Base-by-base conservation (phyloP, 306 rosid genomes). In the Castanea sativa region DNA sequence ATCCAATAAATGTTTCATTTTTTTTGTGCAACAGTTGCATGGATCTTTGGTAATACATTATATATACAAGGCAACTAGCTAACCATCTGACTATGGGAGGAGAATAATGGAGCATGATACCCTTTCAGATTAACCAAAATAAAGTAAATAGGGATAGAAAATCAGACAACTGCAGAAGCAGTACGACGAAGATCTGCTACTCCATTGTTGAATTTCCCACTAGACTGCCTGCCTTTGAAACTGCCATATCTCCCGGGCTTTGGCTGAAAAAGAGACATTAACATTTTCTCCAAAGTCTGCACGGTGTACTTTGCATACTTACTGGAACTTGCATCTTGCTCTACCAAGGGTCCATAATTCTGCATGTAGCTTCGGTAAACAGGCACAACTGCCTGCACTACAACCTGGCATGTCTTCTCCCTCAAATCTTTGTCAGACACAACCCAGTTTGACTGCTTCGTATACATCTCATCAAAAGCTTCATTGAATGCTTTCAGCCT, bases 361-460 rank as follows among this genome's bases (percentile, higher is more conserved):
- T 96, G 99, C 99, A 96, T 96, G 88, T 90, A 96, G 87, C 99
- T 96, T 76, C 99, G 90, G 80, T 96, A 96, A 55, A 96, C 97
- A 58, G 99, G 99, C 76, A 96, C 97, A 71, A 96, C 93, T 0
- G 98, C 87, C 85, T 96, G 99, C 81, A 96, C 98, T 78, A 93
- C 92, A 51, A 85, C 89, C 81, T 90, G 98, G 84, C 97, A 93
- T 1, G 96, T 91, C 88, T 83, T 93, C 90, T 91, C 98, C 74
- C 99, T 84, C n/a, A 96, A 83, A 78, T 96, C 98, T 57, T 84
- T 89, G 20, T 92, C 98, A 8, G 80, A 72, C 79, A 93, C 73
- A 77, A 90, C 72, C 99, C 99, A 96, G 59, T 73, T 76, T 4
- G 93, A 93, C 74, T 93, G 99, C 88, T 83, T 86, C 59, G 83